Evolutionary conservation across 2,329 filamentous ascomycete genomes (phyloP), one percentile per base, ranked within the genome.

Genomic region (Apiospora aurea): DNA sequence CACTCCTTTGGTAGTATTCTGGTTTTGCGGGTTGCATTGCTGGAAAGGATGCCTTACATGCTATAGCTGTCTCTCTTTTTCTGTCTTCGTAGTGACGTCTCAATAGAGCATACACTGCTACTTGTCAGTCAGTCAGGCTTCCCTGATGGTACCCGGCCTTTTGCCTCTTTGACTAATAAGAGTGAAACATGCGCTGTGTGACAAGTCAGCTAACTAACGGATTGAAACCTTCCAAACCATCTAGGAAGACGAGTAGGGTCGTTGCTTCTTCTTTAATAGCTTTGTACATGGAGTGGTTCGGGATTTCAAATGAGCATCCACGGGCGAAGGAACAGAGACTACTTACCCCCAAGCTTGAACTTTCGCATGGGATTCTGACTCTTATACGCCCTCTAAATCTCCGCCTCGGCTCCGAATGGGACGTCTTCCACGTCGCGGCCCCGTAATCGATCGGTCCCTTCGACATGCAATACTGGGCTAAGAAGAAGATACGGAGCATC

Each of bases 401-500:
- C 21, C 18, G 73, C 66, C 69, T 74, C 61, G 72, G 74, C 71
- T 76, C 70, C 72, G 51, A 68, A 10, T 34, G 51, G n/a, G 74
- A 76, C 70, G 69, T 76, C 71, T 64, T 76, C n/a, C 75, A 75
- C 70, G 70, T 76, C 44, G 75, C 72, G 34, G 73, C 74, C 11
- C 68, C 72, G 24, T 49, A 75, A 51, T 69, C 72, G 38, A 74
- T 46, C n/a, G 10, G 7, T n/a, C 6, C 49, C 49, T 24, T 11
- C 26, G 5, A n/a, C 4, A 6, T 7, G 14, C 2, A 8, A 18
- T 16, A 61, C 43, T 75, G 75, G 73, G 64, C 78, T 29, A 29
- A 29, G 72, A 46, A 77, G 66, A 64, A 72, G 67, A 66, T 80
- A 74, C 11, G 76, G 75, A 53, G 78, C 74, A 61, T 77, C 68